Evolutionary conservation across 2,329 filamentous ascomycete species (phyloP), one percentile per base, ranked within the genome.

Genomic region (Corniculantispora saksenae): DNA sequence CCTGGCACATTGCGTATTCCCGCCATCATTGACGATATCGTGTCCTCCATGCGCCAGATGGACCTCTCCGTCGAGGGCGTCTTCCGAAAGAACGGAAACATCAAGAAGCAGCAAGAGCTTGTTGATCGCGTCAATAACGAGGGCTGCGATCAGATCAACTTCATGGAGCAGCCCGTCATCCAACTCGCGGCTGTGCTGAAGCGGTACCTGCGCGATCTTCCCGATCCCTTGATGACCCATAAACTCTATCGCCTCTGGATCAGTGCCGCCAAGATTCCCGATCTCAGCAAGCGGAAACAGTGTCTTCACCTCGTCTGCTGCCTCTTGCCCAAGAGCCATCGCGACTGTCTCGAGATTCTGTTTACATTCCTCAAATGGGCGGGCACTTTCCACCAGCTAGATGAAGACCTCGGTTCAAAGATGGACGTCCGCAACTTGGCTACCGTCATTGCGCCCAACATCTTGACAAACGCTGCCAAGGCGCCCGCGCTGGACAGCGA

Each of bases 361-460:
- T 98, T 97, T 79, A 91, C 89, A 59, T 99, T 99, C 83, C 84
- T 99, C 55, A 97, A 97, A 73, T 99, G 95, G 94, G 93, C 94
- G 6, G 93, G 94, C 5, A 97, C 94, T 1, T 99, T 99, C 82
- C 94, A 96, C 68, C 94, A 97, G 74, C 89, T 99, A 17, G 95
- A 99, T 72, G 95, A 99, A 73, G 95, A 99, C 75, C 91, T 91
- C 25, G 95, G 95, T 29, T 97, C 94, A 71, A 97, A 98, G 83
- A 99, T 99, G 95, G 95, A 99, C 76, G 91, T 97, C 61, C 93
- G 97, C 81, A 99, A 99, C 74, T 85, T 99, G 68, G 93, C 95
- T 3, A 98, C 96, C 3, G 95, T 99, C 68, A 97, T 99, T 77
- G 94, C 94, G 6, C 95, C 95, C 0, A 99, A 99, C 72, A 93